These are phyloP conservation scores for Mortierella alpina DNA, from an alignment of 192 early-diverging fungal species.

Conservation along the genomic window DNA sequence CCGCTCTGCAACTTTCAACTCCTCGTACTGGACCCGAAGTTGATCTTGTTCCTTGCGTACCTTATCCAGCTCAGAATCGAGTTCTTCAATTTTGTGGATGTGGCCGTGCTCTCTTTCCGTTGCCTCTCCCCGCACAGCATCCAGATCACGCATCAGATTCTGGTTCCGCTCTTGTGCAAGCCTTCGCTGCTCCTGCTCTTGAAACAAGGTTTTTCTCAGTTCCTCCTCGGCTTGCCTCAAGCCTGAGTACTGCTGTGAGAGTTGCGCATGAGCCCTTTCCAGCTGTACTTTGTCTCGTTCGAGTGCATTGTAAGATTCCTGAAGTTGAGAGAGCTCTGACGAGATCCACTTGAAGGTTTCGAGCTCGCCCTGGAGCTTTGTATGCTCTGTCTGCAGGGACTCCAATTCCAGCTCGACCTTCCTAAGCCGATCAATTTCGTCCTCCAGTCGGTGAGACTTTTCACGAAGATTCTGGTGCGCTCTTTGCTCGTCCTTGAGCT, in stretches of 20 bases:
- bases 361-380: conserved; percentile 27
- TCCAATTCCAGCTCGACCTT: conserved; percentile 36
- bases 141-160: conserved; percentile 15
- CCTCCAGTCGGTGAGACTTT: conserved; percentile 29
- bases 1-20: conserved; percentile 36
- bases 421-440: conserved; percentile 32
- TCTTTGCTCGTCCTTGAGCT: conserved; percentile 40
- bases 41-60: conserved; percentile 20
- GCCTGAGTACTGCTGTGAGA: conserved; percentile 7
- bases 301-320: conserved; percentile 18
- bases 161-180: conserved; percentile 10
- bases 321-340: conserved; percentile 32
- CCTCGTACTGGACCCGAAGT: conserved; percentile 25
- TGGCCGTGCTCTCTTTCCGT: conserved; percentile 8
- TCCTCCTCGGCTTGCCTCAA: conserved; percentile 30
- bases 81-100: conserved; percentile 10
- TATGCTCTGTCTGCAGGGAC: conserved; percentile 27
- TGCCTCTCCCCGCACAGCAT: conserved; percentile 6
- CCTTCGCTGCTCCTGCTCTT: conserved; percentile 22
- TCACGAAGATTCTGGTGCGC: conserved; percentile 27
- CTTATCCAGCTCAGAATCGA: conserved; percentile 18
- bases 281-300: conserved; percentile 36
- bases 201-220: conserved; percentile 10
- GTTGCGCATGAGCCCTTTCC: conserved; percentile 42
- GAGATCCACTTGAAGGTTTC: conserved; percentile 49